Evolutionary conservation across 306 rosid species (phyloP).

Genomic region (Cucurbita ficifolia): DNA sequence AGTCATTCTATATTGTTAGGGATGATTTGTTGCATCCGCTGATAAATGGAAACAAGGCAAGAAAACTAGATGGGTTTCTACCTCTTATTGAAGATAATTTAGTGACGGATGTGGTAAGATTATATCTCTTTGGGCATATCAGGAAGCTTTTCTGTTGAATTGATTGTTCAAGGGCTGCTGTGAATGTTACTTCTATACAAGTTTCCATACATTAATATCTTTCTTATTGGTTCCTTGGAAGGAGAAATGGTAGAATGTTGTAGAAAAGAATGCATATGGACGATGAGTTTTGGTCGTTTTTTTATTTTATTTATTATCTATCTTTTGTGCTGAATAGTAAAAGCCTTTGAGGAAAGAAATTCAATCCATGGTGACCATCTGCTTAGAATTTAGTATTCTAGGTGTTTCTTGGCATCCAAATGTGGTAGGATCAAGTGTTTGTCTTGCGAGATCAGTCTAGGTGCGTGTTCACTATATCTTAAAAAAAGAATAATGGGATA

Average conservation of each 20-base stretch:
- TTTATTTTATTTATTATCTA: neutral
- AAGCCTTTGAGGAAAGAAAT: too few species aligned
- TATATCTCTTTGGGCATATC: neutral
- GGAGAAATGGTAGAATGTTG: neutral
- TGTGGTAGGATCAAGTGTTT: too few species aligned
- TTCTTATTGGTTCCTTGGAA: neutral
- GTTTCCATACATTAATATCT: neutral
- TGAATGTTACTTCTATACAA: neutral
- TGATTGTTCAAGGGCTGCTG: neutral
- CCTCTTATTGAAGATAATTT: conserved; percentile 49
- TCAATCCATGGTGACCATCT: too few species aligned
- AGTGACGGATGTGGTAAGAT: conserved; percentile 68
- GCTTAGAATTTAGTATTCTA: too few species aligned
- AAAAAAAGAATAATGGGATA: neutral
- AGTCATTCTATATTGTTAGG: conserved; percentile 44
- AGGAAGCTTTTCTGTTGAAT: neutral
- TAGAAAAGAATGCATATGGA: neutral
- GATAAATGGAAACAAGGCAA: conserved; percentile 79
- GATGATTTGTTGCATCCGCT: conserved; percentile 93
- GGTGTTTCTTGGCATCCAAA: too few species aligned
- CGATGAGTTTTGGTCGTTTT: neutral
- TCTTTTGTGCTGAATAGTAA: neutral
- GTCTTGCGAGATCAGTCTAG: too few species aligned
- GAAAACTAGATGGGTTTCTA: conserved; percentile 66
- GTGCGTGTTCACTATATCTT: too few species aligned